phyloP scores from a whole-genome alignment of 2,329 filamentous ascomycete genomes.

The Colletotrichum gloeosporioides region DNA sequence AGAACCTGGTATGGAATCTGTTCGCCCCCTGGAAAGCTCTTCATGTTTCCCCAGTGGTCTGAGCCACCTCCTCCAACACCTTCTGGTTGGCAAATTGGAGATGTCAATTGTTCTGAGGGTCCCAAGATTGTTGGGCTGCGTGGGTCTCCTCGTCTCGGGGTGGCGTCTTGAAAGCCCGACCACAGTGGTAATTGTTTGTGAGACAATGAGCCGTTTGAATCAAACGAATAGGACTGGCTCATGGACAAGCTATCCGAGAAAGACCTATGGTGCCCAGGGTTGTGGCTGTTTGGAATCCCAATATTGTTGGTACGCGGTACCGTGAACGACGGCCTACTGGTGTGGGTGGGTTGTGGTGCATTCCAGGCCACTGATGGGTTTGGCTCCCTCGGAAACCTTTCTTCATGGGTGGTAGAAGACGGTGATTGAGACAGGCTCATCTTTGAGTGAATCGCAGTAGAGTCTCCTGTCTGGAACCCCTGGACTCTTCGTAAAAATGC shows the following conservation, averaged over 20 bases:
- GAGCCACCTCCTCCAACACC: not conserved
- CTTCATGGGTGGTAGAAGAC: not conserved
- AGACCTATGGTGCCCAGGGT: not conserved
- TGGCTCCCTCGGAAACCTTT: not conserved
- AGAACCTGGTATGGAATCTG: not conserved
- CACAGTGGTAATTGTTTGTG: not conserved
- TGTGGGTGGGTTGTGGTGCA: not conserved
- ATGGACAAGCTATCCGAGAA: slow-evolving; percentile 8
- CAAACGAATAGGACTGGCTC: slow-evolving; percentile 1
- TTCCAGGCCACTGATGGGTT: not conserved
- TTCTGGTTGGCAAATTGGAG: not conserved
- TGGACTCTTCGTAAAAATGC: not conserved
- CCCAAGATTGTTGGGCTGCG: not conserved
- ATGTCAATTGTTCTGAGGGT: not conserved
- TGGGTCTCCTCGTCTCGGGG: not conserved
- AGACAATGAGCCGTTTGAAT: not conserved
- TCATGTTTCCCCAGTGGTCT: not conserved
- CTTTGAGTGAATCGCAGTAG: not conserved
- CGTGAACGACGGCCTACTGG: not conserved
- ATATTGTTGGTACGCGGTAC: not conserved
- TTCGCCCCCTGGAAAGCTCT: not conserved
- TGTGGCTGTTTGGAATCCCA: not conserved
- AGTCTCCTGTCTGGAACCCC: not conserved
- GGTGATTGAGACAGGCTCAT: not conserved
- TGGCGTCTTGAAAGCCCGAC: slow-evolving; percentile 1